Evolutionary conservation across 768 basidiomycete species (phyloP), one percentile per base, ranked within the genome.

Genomic region (Suillus tomentosus): DNA sequence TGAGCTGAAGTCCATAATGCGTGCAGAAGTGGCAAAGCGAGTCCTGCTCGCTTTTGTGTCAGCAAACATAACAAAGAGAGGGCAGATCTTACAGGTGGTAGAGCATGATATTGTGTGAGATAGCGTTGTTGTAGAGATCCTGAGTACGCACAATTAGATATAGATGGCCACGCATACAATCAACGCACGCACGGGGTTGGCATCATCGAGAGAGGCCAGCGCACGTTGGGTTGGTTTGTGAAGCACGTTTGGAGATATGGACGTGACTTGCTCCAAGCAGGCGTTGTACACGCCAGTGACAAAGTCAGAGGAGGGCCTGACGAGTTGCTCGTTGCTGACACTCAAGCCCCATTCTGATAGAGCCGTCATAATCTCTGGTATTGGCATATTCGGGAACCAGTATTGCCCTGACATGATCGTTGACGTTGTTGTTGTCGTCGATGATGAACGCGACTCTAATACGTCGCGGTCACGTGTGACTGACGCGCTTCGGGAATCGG

Each of bases 1-100:
- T 61, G 91, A 79, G 66, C 82, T 87, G 74, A 96, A 95, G 73
- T 91, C 87, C 62, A 89, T 84, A 45, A 92, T 85, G 69, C 87
- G 81, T 6, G 93, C 90, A 0, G 91, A 88, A 58, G 77, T 80
- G 3, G 91, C 90, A 39, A 95, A 85, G 51, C 91, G 87, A 31
- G 84, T 80, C 22, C 90, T 92, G 67, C 0, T 58, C 19, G 6
- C 56, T 22, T 64, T 58, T 50, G 53, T 60, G 31, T 69, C 43
- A 60, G 37, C 53, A 17, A 27, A 56, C 17, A 39, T n/a, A 31
- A 37, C 6, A 31, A 34, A 24, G 19, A 19, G 54, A 43, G 22
- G 1, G 24, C 36, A 60, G 43, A 34, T 31, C 43, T 50, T 72
- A 90, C 90, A 93, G 77, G 70, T 94, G 91, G 71, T 86, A 84